These are phyloP conservation scores for Dioscorea cayenensis DNA, from an alignment of 116 monocot genomes.

Conservation along the genomic window DNA sequence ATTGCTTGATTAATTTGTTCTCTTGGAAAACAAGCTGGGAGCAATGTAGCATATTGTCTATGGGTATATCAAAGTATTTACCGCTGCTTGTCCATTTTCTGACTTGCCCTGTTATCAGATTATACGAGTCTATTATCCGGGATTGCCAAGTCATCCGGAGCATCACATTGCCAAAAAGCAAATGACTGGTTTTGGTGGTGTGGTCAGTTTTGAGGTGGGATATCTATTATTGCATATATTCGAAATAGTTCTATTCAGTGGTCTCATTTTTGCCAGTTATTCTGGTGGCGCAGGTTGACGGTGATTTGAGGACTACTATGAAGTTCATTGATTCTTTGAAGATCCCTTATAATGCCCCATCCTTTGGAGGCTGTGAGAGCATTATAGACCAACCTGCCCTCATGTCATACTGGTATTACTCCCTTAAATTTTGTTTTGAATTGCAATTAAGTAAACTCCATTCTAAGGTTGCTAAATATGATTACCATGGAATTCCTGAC, in stretches of 20 bases:
- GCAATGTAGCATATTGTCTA: background rate
- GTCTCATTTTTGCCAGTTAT: background rate
- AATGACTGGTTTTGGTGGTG: constrained; percentile 99
- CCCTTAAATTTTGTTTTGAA: background rate
- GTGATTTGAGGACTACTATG: constrained; percentile 61
- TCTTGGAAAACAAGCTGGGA: background rate
- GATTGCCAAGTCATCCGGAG: constrained; percentile 91
- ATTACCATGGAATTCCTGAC: no score
- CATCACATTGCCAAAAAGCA: constrained; percentile 93
- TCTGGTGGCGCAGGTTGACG: constrained; percentile 47
- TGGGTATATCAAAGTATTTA: background rate
- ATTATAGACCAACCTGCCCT: constrained; percentile 88
- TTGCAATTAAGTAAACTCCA: no score
- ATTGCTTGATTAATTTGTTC: background rate
- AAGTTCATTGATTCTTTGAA: constrained; percentile 80
- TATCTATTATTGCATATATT: background rate
- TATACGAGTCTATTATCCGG: constrained; percentile 80
- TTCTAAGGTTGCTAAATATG: no score
- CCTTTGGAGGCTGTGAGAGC: constrained; percentile 94
- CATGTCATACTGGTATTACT: constrained; percentile 89
- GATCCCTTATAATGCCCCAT: constrained; percentile 85
- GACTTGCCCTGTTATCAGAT: constrained; percentile 34
- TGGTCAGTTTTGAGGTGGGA: constrained; percentile 95
- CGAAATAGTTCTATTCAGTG: background rate
- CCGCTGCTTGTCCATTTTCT: background rate